Conservation (phyloP, 352 stramenopile genomes). For the Pythium dissimile region DNA sequence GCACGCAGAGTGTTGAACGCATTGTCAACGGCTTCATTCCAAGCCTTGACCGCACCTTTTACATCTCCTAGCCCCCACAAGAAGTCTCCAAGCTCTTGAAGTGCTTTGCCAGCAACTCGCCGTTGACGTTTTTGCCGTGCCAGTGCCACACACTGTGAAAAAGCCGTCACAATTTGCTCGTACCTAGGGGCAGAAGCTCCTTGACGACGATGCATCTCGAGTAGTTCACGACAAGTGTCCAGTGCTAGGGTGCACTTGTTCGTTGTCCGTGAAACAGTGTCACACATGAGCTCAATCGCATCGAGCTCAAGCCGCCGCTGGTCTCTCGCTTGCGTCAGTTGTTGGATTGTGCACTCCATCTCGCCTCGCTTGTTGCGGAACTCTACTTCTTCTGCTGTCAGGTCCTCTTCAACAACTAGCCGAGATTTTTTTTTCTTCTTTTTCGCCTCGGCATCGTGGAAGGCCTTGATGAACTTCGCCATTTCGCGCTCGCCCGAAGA, state of each 20-base stretch:
- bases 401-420: slow-evolving; percentile 63
- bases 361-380: slow-evolving; percentile 41
- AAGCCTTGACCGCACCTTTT: slow-evolving; percentile 48
- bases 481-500: slow-evolving; percentile 28
- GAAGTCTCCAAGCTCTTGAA: slow-evolving; percentile 75
- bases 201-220: slow-evolving; percentile 38
- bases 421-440: slow-evolving; percentile 86
- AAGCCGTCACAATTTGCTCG: slow-evolving; percentile 38
- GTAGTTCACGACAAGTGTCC: slow-evolving; percentile 39
- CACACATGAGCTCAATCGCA: slow-evolving; percentile 16
- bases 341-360: slow-evolving; percentile 38
- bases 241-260: slow-evolving; percentile 68
- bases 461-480: slow-evolving; percentile 34
- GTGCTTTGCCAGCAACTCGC: slow-evolving; percentile 47
- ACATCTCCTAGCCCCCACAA: slow-evolving; percentile 42
- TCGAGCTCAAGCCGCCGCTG: slow-evolving; percentile 17
- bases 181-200: slow-evolving; percentile 5
- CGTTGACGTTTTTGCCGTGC: slow-evolving; percentile 66
- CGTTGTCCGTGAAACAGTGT: slow-evolving; percentile 25
- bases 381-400: slow-evolving; percentile 55
- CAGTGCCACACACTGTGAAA: slow-evolving; percentile 47
- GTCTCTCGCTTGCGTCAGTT: slow-evolving; percentile 19
- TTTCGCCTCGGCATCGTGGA: slow-evolving; percentile 59
- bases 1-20: slow-evolving; percentile 57
- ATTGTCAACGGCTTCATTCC: slow-evolving; percentile 74